Percentiles rank a stretch among this genome's conserved stretches.
phyloP scores from a whole-genome alignment of 1,284 basidiomycete genomes.

The Ceratorhiza oryzae-sativae region DNA sequence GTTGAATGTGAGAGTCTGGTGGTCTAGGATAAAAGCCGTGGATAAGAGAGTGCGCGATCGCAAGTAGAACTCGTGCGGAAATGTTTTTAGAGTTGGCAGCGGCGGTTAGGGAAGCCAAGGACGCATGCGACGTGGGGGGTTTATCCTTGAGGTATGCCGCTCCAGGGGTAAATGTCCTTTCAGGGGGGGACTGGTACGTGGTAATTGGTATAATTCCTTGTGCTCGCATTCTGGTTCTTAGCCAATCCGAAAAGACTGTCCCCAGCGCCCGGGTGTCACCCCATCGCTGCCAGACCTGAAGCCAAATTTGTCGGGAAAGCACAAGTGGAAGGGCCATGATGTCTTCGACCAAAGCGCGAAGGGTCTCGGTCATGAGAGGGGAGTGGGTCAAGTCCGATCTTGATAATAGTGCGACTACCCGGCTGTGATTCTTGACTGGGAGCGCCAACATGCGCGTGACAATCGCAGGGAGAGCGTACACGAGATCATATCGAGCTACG shows the following conservation, averaged over 20 bases:
- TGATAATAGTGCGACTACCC: not conserved
- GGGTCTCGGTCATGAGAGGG: not conserved
- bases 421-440: constrained; percentile 1
- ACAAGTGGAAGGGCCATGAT: not conserved
- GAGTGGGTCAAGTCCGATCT: not conserved
- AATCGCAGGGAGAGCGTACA: constrained; percentile 1
- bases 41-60: constrained; percentile 2
- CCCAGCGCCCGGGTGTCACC: not conserved
- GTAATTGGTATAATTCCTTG: not conserved
- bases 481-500: not conserved
- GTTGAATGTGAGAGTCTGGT: not conserved
- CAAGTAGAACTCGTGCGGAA: constrained; percentile 12
- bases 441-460: constrained; percentile 26
- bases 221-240: not conserved
- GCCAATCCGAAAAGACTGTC: not conserved
- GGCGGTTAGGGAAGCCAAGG: constrained; percentile 1
- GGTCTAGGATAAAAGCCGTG: not conserved
- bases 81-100: constrained; percentile 1
- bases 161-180: not conserved
- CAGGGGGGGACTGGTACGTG: not conserved
- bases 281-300: constrained; percentile 25
- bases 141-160: not conserved
- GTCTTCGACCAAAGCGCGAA: constrained; percentile 9
- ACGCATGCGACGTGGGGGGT: not conserved
- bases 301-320: not conserved